Percentiles rank a stretch among this genome's conserved stretches.
These are phyloP conservation scores for Stentor roeselii DNA, from an alignment of 73 alveolate genomes.

Conservation along the genomic window DNA sequence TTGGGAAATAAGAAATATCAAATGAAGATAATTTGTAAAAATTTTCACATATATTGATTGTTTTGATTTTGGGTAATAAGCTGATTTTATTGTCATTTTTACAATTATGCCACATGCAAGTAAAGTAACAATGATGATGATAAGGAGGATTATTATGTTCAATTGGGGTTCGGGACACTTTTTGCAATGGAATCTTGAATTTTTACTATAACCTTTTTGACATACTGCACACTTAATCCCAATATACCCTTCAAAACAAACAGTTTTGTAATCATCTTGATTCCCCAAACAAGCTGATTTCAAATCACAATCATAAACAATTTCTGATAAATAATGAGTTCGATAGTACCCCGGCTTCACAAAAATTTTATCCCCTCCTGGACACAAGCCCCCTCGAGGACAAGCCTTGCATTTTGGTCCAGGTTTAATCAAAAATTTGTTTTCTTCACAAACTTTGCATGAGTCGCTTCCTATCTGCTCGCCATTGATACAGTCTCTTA, in stretches of 20 bases:
- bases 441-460: neutral
- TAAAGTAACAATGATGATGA: neutral
- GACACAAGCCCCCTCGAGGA: neutral
- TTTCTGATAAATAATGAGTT: neutral
- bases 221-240: neutral
- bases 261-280: too few relatives aligned
- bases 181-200: neutral
- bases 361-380: neutral
- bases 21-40: conserved; percentile 50
- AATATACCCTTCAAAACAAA: neutral
- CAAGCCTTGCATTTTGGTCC: neutral
- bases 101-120: neutral
- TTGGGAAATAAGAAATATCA: conserved; percentile 47
- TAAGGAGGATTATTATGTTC: neutral
- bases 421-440: neutral
- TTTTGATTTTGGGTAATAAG: neutral
- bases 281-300: neutral
- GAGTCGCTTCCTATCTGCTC: neutral
- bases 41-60: conserved; percentile 53
- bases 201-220: neutral
- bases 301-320: neutral
- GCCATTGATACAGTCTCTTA: neutral
- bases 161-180: neutral
- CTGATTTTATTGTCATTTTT: neutral
- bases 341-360: neutral